Evolutionary conservation across 768 basidiomycete species (phyloP), one percentile per base, ranked within the genome.

Genomic region (Phlebiopsis flavidoalba): DNA sequence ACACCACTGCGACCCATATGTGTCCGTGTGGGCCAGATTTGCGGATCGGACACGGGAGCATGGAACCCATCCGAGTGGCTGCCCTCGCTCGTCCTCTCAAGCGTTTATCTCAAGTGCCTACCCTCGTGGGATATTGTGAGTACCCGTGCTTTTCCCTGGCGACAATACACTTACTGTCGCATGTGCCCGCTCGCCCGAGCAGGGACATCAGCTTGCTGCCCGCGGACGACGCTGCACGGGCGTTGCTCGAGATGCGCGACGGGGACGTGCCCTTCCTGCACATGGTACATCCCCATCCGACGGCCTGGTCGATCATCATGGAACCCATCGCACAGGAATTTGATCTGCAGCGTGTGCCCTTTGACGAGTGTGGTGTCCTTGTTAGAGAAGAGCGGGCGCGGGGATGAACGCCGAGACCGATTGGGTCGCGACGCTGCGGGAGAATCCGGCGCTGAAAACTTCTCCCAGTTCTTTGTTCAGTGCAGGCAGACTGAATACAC

Each of bases 61-160:
- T 78, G 78, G 79, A 75, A 77, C 31, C 65, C 69, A 26, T 57
- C 64, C 21, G 74, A 78, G 45, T 76, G 71, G 69, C 62, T 77
- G n/a, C 78, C 77, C 7, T 61, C 64, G 26, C 64, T 78, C 36
- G 70, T 77, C 62, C 17, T 21, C 14, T 63, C 62, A 37, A 60
- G 58, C 43, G 53, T 63, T 33, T 48, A 60, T 35, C 50, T 64
- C 5, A 50, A 51, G 21, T 63, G 49, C 45, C n/a, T 61, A 15
- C 60, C 63, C 7, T 21, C 10, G 17, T 31, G 15, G 22, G 57
- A 61, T n/a, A 8, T 63, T 40, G 63, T 59, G 46, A 14, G 33
- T 36, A 26, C 53, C 11, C 47, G 21, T 22, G 19, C 51, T 22
- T 31, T 26, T 17, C 33, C 11, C 26, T 31, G 26, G 26, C 26